Evolutionary conservation across 2,329 filamentous ascomycete genomes (phyloP).

Genomic region (Sporothrix inflata): DNA sequence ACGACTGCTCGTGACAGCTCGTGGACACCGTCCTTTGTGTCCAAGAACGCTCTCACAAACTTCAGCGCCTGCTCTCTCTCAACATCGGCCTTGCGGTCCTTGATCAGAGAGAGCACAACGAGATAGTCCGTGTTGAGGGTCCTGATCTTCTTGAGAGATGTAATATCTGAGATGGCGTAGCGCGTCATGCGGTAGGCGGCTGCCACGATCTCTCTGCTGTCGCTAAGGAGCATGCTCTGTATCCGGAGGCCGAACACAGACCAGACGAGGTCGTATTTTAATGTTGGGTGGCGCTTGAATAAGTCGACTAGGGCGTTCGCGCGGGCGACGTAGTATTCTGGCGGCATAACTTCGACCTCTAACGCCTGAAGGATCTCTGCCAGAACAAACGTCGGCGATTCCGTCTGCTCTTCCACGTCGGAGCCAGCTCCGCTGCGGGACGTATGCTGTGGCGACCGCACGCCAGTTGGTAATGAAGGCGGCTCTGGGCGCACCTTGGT

Average conservation of each 20-base stretch:
- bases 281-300: conserved; percentile 88
- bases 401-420: conserved; percentile 68
- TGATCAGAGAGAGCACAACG: conserved; percentile 88
- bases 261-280: conserved; percentile 98
- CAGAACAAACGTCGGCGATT: conserved; percentile 90
- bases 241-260: conserved; percentile 90
- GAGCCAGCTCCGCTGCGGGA: conserved; percentile 61
- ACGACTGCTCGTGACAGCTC: conserved; percentile 88
- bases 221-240: conserved; percentile 93
- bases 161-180: conserved; percentile 90
- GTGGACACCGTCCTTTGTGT: conserved; percentile 87
- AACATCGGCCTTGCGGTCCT: conserved; percentile 95
- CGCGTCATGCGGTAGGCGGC: conserved; percentile 91
- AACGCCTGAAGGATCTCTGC: conserved; percentile 88
- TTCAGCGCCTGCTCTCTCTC: conserved; percentile 97
- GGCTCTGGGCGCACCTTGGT: conserved; percentile 56
- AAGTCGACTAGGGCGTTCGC: conserved; percentile 93
- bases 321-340: conserved; percentile 93
- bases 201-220: conserved; percentile 92
- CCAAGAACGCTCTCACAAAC: conserved; percentile 90
- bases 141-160: conserved; percentile 86
- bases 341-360: conserved; percentile 82
- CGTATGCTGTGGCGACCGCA: conserved; percentile 62
- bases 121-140: conserved; percentile 88
- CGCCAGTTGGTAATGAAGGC: conserved; percentile 47